Base-by-base conservation (phyloP, 176 grass and related monocot genomes). In the Melocanna baccifera region DNA sequence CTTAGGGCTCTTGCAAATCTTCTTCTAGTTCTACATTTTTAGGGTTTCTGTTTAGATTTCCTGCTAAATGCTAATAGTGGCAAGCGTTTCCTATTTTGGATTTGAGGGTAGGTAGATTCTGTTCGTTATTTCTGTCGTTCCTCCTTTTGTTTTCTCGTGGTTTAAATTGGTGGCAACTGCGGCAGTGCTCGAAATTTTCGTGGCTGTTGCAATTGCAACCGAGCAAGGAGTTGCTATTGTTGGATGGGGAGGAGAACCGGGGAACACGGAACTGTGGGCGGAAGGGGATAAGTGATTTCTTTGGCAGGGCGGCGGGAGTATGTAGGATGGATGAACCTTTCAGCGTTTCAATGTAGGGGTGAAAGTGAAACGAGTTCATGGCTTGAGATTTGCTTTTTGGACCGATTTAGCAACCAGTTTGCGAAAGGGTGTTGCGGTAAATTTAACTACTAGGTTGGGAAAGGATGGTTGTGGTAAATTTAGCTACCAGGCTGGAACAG, bases 1-100 rank as follows among this genome's bases (percentile, higher is more conserved):
- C 23, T 23, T 58, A 37, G 56, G 41, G 40, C 22, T 78, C 37
- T 2, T 6, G 32, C 53, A 41, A 83, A 50, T 74, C 5, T 16
- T 36, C 22, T 15, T 10, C 48, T 51, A 4, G 3, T 87, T 19
- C 51, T 32, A 16, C 25, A 7, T 48, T 48, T 82, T 19, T 90
- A 90, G 61, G 84, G 62, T 87, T 80, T 62, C 68, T 76, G 45
- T 55, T 47, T 87, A 80, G 81, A 18, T 52, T 75, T 76, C 32
- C 14, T 76, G 69, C 61, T 62, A 73, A 90, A 74, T 84, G 75
- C 52, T 76, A 76, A 55, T 61, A 75, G 42, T 63, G 40, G 52
- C 16, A 46, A 67, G 6, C 15, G 7, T 76, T 68, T 70, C 76
- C 85, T 43, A 12, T 23, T 75, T 46, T 84, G 81, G 69, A 43